Evolutionary conservation across 2,329 filamentous ascomycete species (phyloP).

Genomic region (Penicillium capsulatum): DNA sequence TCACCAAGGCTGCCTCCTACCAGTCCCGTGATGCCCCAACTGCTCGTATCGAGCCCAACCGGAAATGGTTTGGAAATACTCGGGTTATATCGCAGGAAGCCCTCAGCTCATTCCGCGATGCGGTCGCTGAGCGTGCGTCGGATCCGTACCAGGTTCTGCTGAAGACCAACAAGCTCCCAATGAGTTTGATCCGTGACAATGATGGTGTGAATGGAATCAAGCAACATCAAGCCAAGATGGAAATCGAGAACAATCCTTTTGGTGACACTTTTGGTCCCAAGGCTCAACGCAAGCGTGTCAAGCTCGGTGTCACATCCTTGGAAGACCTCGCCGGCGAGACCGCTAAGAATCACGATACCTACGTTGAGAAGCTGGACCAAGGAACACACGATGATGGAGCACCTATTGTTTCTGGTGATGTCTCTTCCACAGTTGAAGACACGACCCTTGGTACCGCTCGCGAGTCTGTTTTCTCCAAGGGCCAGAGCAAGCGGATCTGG

Average conservation of each 20-base stretch:
- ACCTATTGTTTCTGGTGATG: conserved; percentile 54
- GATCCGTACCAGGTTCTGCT: conserved; percentile 94
- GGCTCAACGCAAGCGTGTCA: conserved; percentile 85
- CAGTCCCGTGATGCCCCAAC: conserved; percentile 77
- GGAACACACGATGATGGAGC: conserved; percentile 70
- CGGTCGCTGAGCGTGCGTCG: conserved; percentile 82
- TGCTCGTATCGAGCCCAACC: conserved; percentile 88
- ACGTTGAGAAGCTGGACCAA: conserved; percentile 75
- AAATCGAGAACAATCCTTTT: conserved; percentile 82
- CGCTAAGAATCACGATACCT: conserved; percentile 74
- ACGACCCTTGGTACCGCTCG: conserved; percentile 55
- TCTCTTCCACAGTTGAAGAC: conserved; percentile 39
- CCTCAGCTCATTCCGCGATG: conserved; percentile 78
- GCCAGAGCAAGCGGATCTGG: conserved; percentile 93
- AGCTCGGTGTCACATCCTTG: conserved; percentile 77
- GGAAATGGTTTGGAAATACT: conserved; percentile 97
- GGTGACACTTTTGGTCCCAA: conserved; percentile 89
- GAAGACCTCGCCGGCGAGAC: conserved; percentile 76
- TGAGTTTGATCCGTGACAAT: conserved; percentile 84
- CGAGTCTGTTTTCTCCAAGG: conserved; percentile 88
- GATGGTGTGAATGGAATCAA: conserved; percentile 77
- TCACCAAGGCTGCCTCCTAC: conserved; percentile 77
- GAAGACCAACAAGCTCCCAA: conserved; percentile 94
- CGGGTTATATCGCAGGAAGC: conserved; percentile 86
- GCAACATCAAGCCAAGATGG: conserved; percentile 90